Evolutionary conservation across 371 early-diverging fungal species (phyloP), one percentile per base, ranked within the genome.

Genomic region (Mortierella polycephala): DNA sequence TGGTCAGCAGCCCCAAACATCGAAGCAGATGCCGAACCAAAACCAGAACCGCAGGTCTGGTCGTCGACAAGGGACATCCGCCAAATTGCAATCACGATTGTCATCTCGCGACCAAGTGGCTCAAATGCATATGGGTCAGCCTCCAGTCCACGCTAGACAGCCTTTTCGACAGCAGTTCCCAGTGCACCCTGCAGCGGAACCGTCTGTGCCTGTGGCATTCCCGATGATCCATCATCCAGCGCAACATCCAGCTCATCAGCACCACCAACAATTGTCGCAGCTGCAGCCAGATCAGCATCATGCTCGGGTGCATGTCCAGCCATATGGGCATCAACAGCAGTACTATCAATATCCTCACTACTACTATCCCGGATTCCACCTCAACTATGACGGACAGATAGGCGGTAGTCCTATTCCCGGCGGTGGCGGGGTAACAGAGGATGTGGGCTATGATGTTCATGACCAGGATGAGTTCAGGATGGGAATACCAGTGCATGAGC

Each of bases 361-460:
- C 44, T 69, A 69, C 52, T 52, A 57, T 40, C 69, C 69, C 3
- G 69, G 69, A 41, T 51, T 62, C n/a, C 52, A 18, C 11, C 11
- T 44, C n/a, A 30, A 11, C 13, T 66, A 42, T 12, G 50, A 49
- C 3, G 49, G 50, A 7, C 7, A n/a, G 11, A 30, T 57, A 12
- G 11, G 47, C 7, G 30, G 20, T 37, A 50, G 54, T 18, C 16
- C 10, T 23, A 14, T 23, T 12, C 39, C 62, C 10, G 52, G 66
- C 13, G 57, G 42, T 18, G 57, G 42, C 0, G 40, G 10, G 10
- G 44, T 13, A 20, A 30, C 30, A 30, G 30, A 4, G 30, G 30
- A 30, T 30, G 30, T 30, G 30, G 30, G 4, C 4, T 30, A 30
- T 30, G 30, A 30, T 1, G 30, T 30, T 30, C 30, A 30, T 30